Conservation (phyloP, 129 eudicot species). For the Escallonia rubra region DNA sequence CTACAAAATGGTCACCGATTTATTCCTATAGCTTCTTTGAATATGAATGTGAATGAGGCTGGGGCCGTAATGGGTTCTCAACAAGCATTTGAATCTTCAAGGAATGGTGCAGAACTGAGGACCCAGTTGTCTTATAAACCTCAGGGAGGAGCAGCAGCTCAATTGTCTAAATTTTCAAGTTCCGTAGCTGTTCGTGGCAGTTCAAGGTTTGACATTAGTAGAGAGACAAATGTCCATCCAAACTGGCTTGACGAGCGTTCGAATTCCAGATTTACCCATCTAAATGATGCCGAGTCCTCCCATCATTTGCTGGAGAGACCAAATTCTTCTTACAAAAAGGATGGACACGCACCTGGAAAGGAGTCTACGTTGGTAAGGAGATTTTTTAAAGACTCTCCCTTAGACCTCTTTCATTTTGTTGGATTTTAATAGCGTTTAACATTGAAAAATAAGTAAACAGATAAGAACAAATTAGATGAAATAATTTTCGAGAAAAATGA, state of each 20-base stretch:
- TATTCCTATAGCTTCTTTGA: slow-evolving; percentile 19
- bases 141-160: slow-evolving; percentile 41
- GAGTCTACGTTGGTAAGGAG: slow-evolving; percentile 26
- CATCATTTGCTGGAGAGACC: slow-evolving; percentile 43
- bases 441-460: no score
- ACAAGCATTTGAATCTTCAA: slow-evolving; percentile 32
- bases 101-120: slow-evolving; percentile 19
- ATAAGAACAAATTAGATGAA: no score
- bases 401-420: not conserved
- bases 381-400: not conserved
- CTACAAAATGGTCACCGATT: slow-evolving; percentile 26
- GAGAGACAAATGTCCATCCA: slow-evolving; percentile 38
- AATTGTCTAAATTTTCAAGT: slow-evolving; percentile 59
- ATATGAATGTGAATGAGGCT: slow-evolving; percentile 22
- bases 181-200: slow-evolving; percentile 75
- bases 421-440: not conserved
- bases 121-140: slow-evolving; percentile 43
- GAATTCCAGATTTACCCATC: slow-evolving; percentile 37
- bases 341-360: slow-evolving; percentile 40
- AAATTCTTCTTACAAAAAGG: slow-evolving; percentile 41
- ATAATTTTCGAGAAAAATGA: no score
- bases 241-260: slow-evolving; percentile 49
- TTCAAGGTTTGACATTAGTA: slow-evolving; percentile 56
- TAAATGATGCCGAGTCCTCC: slow-evolving; percentile 51
- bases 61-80: slow-evolving; percentile 9